Conservation (phyloP, 352 stramenopile species). For the Pythium brachiatum region DNA sequence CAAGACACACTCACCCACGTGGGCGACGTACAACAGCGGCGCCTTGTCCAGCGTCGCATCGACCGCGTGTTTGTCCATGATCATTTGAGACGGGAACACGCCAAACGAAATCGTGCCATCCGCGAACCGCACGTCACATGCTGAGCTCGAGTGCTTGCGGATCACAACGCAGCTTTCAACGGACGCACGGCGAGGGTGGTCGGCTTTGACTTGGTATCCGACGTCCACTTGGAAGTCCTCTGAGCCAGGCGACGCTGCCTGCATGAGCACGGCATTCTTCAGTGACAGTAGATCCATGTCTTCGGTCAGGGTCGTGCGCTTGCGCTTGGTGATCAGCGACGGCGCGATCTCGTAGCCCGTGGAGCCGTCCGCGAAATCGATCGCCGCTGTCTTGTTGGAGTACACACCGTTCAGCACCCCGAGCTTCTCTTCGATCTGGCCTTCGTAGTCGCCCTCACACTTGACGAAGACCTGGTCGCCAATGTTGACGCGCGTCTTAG, state of each 20-base stretch:
- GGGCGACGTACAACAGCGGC: conserved; percentile 20
- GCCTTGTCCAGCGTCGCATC: conserved; percentile 18
- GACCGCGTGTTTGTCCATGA: conserved; percentile 39
- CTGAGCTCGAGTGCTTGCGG: conserved; percentile 51
- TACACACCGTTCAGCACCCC: conserved; percentile 76
- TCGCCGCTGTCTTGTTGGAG: conserved; percentile 65
- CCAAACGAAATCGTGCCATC: conserved; percentile 78
- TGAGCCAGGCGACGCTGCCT: conserved; percentile 24
- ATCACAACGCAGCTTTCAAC: conserved; percentile 74
- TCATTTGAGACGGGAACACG: conserved; percentile 80
- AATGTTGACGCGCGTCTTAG: conserved; percentile 68
- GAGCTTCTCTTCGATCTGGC: conserved; percentile 55
- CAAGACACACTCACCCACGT: conserved; percentile 52
- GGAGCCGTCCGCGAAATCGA: conserved; percentile 75
- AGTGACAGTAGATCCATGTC: conserved; percentile 65
- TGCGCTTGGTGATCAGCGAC: conserved; percentile 56
- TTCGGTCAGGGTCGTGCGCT: conserved; percentile 30
- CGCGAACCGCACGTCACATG: conserved; percentile 68
- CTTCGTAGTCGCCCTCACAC: conserved; percentile 53
- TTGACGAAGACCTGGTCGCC: conserved; percentile 76
- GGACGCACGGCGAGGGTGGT: conserved; percentile 54
- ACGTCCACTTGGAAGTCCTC: conserved; percentile 45
- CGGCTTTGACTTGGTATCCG: conserved; percentile 70
- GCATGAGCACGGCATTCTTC: conserved; percentile 79
- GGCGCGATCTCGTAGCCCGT: conserved; percentile 67